Evolutionary conservation across 2,329 filamentous ascomycete genomes (phyloP).

Genomic region (Trichophyton equinum): DNA sequence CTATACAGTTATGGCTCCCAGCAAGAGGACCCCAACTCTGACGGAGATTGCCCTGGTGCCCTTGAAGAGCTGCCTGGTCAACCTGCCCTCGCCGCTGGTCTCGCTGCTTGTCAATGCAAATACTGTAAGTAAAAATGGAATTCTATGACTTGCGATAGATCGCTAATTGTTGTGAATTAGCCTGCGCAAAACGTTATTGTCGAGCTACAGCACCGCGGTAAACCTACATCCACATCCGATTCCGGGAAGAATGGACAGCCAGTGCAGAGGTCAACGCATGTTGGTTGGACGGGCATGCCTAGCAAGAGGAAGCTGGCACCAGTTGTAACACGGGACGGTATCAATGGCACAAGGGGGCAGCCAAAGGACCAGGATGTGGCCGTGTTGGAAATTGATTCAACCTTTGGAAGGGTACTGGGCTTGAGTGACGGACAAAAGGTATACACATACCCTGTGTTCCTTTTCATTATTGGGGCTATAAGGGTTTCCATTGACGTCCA

Average conservation of each 20-base stretch:
- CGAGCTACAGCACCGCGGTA: constrained; percentile 64
- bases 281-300: constrained; percentile 97
- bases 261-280: constrained; percentile 59
- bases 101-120: constrained; percentile 79
- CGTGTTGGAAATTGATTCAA: constrained; percentile 75
- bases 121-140: constrained; percentile 48
- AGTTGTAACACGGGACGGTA: constrained; percentile 60
- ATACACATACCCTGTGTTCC: constrained; percentile 18
- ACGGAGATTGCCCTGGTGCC: constrained; percentile 78
- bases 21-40: constrained; percentile 46
- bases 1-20: constrained; percentile 27
- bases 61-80: constrained; percentile 88
- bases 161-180: constrained; percentile 34
- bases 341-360: constrained; percentile 47
- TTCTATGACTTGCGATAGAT: not conserved
- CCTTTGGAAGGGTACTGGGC: constrained; percentile 64
- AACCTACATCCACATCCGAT: constrained; percentile 37
- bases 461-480: not conserved
- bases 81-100: constrained; percentile 74
- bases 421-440: constrained; percentile 73
- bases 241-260: constrained; percentile 36
- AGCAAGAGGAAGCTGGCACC: constrained; percentile 71
- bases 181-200: constrained; percentile 92
- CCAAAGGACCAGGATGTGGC: constrained; percentile 61
- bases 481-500: constrained; percentile 16